Evolutionary conservation across 2,329 filamentous ascomycete species (phyloP), one percentile per base, ranked within the genome.

Genomic region (Colletotrichum ledebouriae): DNA sequence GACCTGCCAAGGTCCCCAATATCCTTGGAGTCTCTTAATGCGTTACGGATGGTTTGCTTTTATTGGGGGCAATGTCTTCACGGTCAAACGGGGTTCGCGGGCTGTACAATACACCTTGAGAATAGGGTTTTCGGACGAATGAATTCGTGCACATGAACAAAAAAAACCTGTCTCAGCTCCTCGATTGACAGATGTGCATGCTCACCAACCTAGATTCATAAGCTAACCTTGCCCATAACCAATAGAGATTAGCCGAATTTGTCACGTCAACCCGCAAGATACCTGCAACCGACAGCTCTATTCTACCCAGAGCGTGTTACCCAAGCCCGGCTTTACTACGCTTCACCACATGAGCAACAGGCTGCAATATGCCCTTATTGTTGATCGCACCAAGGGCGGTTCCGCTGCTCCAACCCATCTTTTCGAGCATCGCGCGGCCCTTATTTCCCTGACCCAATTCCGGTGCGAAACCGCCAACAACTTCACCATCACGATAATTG

Each of bases 401-500:
- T 5, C 96, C 96, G 59, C 86, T 91, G 70, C 88, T 92, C 94
- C 96, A 99, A 3, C 96, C 96, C 96, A 98, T 98, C 81, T 96
- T 98, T 81, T 97, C 94, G 71, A 99, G 81, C 89, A 99, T 92
- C 3, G 89, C 89, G 58, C 94, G 88, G 11, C 96, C 96, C 72
- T 89, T 93, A 77, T 97, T 98, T 60, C 92, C 92, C 4, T 84
- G 83, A 1, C 93, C 92, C 37, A 99, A 85, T 77, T 97, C 94
- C 11, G 94, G 92, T 2, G 95, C 94, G 55, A 89, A 88, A 2
- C 88, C 93, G 55, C 95, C 96, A 2, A 98, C 94, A 33, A 97
- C 83, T 72, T 98, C 94, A 17, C 96, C 96, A 74, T 98, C 92
- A 69, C 87, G 87, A 72, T 96, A 93, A 2, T 84, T 85, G 12